These are phyloP conservation scores for Populus hybrid DNA, from an alignment of 441 rosid species.

Conservation along the genomic window DNA sequence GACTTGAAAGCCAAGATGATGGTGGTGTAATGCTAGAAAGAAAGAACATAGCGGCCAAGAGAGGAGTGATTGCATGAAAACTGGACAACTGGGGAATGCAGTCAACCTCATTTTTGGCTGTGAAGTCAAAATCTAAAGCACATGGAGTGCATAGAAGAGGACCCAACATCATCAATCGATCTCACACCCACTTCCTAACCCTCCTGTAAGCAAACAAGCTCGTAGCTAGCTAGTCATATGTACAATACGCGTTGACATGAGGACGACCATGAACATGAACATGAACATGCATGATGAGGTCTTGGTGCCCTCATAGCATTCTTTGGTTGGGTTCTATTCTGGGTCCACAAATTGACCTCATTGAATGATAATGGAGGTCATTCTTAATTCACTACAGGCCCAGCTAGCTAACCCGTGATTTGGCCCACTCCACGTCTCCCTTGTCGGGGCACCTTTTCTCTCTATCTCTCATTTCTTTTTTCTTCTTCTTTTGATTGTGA, in stretches of 20 bases:
- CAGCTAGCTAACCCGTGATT: not conserved
- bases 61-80: slow-evolving; percentile 8
- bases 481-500: slow-evolving; percentile 1
- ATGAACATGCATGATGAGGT: slow-evolving; percentile 19
- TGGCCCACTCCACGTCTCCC: slow-evolving; percentile 34
- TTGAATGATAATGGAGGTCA: slow-evolving; percentile 21
- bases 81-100: not conserved
- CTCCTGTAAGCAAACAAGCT: too few relatives aligned
- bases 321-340: slow-evolving; percentile 16
- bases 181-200: not conserved
- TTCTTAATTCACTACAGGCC: slow-evolving; percentile 19
- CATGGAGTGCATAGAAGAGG: slow-evolving; percentile 23
- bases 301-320: slow-evolving; percentile 7
- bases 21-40: not conserved
- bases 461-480: not conserved
- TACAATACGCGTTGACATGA: slow-evolving; percentile 12
- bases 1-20: not conserved
- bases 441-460: slow-evolving; percentile 12
- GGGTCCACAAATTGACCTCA: slow-evolving; percentile 30
- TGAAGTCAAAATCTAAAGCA: slow-evolving; percentile 29
- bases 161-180: not conserved
- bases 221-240: too few relatives aligned
- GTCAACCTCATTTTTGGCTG: slow-evolving; percentile 3
- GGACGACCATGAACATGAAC: not conserved
- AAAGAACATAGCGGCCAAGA: not conserved